A percentile compares a stretch with the other conserved stretches of the same genome.
Evolutionary conservation across 2,329 filamentous ascomycete genomes (phyloP).

Genomic region (Aspergillus latus): DNA sequence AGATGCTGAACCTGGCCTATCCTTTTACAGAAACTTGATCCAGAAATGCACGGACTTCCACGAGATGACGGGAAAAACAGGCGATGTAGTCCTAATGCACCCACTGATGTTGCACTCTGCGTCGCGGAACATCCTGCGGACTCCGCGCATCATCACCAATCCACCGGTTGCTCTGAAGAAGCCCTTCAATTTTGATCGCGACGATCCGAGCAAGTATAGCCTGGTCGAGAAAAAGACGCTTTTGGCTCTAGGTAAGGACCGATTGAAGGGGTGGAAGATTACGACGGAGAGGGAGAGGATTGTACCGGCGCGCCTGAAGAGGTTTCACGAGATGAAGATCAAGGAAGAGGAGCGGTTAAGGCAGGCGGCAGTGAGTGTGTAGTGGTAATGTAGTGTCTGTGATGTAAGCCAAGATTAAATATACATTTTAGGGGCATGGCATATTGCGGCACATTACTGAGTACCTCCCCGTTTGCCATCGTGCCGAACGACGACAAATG

Average conservation of each 20-base stretch:
- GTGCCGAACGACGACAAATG: slow-evolving; percentile 21
- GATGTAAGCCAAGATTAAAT: neutral
- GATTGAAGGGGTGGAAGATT: slow-evolving; percentile 52
- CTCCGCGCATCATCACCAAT: slow-evolving; percentile 56
- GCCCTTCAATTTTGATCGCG: slow-evolving; percentile 53
- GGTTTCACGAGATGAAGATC: slow-evolving; percentile 12
- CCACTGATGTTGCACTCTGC: slow-evolving; percentile 58
- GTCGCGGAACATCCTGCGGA: slow-evolving; percentile 50
- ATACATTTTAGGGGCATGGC: neutral
- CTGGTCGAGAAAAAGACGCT: slow-evolving; percentile 56
- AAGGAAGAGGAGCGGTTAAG: slow-evolving; percentile 16
- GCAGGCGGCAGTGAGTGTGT: neutral
- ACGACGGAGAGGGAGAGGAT: slow-evolving; percentile 40
- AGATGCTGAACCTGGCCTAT: neutral
- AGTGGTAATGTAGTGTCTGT: neutral
- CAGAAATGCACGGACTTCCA: slow-evolving; percentile 46
- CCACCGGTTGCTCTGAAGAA: slow-evolving; percentile 53
- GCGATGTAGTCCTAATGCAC: slow-evolving; percentile 57
- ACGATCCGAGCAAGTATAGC: slow-evolving; percentile 48
- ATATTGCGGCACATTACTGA: neutral
- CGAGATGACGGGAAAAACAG: slow-evolving; percentile 54
- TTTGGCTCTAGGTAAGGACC: slow-evolving; percentile 47
- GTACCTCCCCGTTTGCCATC: neutral
- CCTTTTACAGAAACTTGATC: slow-evolving; percentile 28
- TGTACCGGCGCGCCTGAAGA: slow-evolving; percentile 13